Conservation (phyloP, 345 rosid species). For the Turritis glabra region DNA sequence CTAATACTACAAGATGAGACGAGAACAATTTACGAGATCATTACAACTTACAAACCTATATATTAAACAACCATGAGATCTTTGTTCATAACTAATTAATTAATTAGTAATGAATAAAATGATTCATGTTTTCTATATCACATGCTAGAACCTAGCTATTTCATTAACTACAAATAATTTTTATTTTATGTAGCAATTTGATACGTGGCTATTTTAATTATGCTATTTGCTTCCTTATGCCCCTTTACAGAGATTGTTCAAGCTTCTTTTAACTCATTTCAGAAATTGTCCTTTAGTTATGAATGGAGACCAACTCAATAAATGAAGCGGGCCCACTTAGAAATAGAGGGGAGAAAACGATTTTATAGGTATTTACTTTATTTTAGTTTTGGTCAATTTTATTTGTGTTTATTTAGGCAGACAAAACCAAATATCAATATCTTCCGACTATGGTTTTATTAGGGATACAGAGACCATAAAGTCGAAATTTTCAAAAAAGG, state of each 20-base stretch:
- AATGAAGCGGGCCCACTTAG: not conserved
- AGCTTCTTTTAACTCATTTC: not conserved
- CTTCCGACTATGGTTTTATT: constrained; percentile 23
- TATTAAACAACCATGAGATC: not conserved
- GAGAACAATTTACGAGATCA: not conserved
- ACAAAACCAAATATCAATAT: constrained; percentile 27
- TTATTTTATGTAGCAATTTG: not conserved
- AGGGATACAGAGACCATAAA: not conserved
- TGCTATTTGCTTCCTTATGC: not conserved
- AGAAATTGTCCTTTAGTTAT: constrained; percentile 6
- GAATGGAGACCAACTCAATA: constrained; percentile 14
- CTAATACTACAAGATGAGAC: too few relatives aligned
- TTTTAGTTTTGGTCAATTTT: not conserved
- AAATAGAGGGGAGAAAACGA: not conserved
- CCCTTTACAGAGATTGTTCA: not conserved
- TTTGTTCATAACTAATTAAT: not conserved
- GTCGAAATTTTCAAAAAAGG: not conserved
- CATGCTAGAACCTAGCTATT: not conserved
- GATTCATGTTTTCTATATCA: not conserved
- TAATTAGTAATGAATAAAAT: not conserved
- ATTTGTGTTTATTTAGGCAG: constrained; percentile 17
- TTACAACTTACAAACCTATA: not conserved
- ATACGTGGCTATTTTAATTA: not conserved
- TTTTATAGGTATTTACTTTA: not conserved
- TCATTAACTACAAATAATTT: not conserved